Conservation (phyloP, 306 rosid species). For the Corylus avellana region DNA sequence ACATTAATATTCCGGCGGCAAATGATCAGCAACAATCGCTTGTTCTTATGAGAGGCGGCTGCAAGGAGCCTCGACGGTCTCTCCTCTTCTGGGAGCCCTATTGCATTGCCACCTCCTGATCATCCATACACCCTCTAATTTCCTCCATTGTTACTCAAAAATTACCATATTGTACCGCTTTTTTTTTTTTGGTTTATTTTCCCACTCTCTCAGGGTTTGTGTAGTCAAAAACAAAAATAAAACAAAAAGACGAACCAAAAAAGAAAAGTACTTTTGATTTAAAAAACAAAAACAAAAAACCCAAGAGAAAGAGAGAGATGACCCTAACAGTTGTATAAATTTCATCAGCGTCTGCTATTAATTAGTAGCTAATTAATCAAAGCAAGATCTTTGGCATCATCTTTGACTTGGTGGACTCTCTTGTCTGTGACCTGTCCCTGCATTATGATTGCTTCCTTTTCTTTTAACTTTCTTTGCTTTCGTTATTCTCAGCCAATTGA, state of each 20-base stretch:
- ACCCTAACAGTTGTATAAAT: constrained; percentile 32
- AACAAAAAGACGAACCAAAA: constrained; percentile 28
- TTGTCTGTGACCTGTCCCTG: constrained; percentile 27
- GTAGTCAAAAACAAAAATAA: constrained; percentile 55
- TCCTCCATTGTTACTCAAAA: too few species aligned
- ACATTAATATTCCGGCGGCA: constrained; percentile 7
- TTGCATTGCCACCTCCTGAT: constrained; percentile 89
- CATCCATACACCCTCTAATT: not conserved
- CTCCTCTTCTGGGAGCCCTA: constrained; percentile 68
- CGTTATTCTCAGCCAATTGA: constrained; percentile 47
- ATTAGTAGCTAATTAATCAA: not conserved
- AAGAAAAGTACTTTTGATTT: constrained; percentile 24
- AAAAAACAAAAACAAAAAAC: constrained; percentile 6
- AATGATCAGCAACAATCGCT: constrained; percentile 43
- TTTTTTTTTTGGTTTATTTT: constrained; percentile 38
- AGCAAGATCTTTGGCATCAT: constrained; percentile 34
- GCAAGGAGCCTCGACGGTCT: constrained; percentile 78
- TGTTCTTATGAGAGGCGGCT: constrained; percentile 54
- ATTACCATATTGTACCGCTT: constrained; percentile 19
- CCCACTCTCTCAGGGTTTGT: constrained; percentile 37
- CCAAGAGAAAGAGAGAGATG: constrained; percentile 26
- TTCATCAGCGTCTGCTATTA: constrained; percentile 1
- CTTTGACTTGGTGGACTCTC: constrained; percentile 53
- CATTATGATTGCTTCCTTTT: constrained; percentile 18
- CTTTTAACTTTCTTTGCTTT: constrained; percentile 33